Conservation (phyloP, 2,329 filamentous ascomycete genomes). For the Claviceps purpurea region DNA sequence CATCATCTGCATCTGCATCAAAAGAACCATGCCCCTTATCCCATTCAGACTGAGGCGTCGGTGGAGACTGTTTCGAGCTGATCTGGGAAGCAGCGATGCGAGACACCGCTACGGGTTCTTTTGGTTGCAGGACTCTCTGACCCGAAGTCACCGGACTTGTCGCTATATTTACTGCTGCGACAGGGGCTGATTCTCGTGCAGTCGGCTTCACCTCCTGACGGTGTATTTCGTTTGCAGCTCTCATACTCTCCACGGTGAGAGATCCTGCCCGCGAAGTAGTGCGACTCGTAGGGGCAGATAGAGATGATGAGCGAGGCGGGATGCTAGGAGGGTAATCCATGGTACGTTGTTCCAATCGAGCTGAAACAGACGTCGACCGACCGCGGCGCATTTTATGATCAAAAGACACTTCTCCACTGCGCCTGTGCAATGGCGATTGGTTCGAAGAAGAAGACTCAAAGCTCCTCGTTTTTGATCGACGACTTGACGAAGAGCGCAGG, state of each 20-base stretch:
- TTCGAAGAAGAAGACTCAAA: conserved; percentile 33
- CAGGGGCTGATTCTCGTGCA: background rate
- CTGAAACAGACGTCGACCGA: conserved; percentile 33
- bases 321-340: conserved; percentile 47
- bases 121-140: background rate
- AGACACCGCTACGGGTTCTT: background rate
- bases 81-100: background rate
- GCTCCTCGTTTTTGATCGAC: conserved; percentile 39
- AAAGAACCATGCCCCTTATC: conserved; percentile 14
- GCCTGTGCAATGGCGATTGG: conserved; percentile 29
- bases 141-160: background rate
- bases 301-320: conserved; percentile 43
- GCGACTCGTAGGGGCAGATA: conserved; percentile 49
- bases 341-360: conserved; percentile 39
- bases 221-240: conserved; percentile 34
- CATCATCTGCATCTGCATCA: conserved; percentile 38
- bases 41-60: conserved; percentile 1
- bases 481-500: conserved; percentile 47
- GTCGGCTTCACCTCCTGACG: conserved; percentile 2
- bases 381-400: conserved; percentile 27
- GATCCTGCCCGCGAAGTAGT: conserved; percentile 31
- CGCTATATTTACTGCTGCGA: background rate
- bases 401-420: conserved; percentile 29
- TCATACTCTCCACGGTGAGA: conserved; percentile 38
- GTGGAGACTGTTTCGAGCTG: background rate